These are phyloP conservation scores for Lactarius hatsudake DNA, from an alignment of 768 basidiomycete species.

Conservation along the genomic window DNA sequence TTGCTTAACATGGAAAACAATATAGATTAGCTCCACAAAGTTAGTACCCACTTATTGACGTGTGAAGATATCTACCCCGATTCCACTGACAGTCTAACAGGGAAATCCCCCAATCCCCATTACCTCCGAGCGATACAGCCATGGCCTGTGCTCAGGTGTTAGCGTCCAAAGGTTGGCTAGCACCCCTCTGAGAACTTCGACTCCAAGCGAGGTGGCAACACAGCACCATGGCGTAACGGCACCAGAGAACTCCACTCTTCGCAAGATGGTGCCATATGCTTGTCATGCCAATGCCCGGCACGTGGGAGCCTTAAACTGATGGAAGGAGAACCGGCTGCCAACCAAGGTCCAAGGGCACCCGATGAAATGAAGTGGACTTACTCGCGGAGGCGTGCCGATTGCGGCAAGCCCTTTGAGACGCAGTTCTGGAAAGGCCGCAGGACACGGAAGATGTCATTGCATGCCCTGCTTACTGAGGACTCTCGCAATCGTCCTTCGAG, in stretches of 20 bases:
- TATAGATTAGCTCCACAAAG: not conserved
- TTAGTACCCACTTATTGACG: not conserved
- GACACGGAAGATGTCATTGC: not conserved
- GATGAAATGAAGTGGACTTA: not conserved
- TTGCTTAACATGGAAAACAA: not conserved
- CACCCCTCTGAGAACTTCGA: not conserved
- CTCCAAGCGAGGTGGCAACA: not conserved
- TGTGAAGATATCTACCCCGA: not conserved
- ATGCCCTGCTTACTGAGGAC: not conserved
- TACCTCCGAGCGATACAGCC: not conserved
- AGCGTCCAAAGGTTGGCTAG: not conserved
- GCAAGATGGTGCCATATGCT: not conserved
- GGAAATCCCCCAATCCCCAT: not conserved
- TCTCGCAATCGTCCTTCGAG: not conserved
- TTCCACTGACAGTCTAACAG: not conserved
- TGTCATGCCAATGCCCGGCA: not conserved
- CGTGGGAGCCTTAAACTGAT: not conserved
- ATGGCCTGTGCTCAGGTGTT: not conserved
- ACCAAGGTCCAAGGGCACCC: not conserved
- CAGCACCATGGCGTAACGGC: not conserved
- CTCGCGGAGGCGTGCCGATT: not conserved
- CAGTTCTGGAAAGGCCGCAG: not conserved
- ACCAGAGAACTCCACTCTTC: not conserved
- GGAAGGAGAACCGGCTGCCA: not conserved
- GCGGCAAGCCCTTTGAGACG: not conserved